Evolutionary conservation across 2,329 filamentous ascomycete species (phyloP), one percentile per base, ranked within the genome.

Genomic region (Huntiella savannae): DNA sequence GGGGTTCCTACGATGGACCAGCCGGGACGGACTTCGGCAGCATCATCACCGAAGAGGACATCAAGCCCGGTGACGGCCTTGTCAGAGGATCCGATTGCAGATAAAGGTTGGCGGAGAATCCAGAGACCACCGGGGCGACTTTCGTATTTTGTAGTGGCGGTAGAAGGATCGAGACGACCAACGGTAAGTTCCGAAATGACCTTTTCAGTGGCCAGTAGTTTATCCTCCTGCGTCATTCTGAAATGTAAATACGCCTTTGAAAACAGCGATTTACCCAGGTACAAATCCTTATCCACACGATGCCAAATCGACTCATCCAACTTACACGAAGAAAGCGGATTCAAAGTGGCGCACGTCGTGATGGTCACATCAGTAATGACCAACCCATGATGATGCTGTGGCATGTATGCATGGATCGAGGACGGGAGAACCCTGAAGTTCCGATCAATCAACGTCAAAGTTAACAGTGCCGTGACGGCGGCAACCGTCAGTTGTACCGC

Each of bases 311-410:
- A 66, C 38, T 75, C 55, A 56, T 91, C 79, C 51, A 91, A 72
- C 52, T 76, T 77, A 64, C 84, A 93, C 39, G 72, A 79, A 3
- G 80, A 79, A 49, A 88, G 79, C 28, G 73, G 58, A 57, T 87
- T 91, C 45, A 91, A 55, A 10, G 70, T 70, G 6, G 80, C 84
- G 63, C 87, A 95, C 44, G 71, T 79, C 13, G 74, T 71, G 52
- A 94, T 70, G 33, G 78, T 82, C 50, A 94, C 70, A 63, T 95
- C 87, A 57, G 84, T 93, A 55, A 94, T 75, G 56, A 93, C 77
- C 50, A 81, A 72, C 52, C 86, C 86, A 38, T 82, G 75, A 57
- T 92, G 82, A 62, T 94, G 86, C 51, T 77, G 74, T 19, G 87
- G 87, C 56, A 93, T 76, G 61, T 88, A 83, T 59, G 77, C 81